Percentiles rank a stretch among this genome's conserved stretches.
Conservation (phyloP, 192 early-diverging fungal genomes). For the Chytriomyces confervae region DNA sequence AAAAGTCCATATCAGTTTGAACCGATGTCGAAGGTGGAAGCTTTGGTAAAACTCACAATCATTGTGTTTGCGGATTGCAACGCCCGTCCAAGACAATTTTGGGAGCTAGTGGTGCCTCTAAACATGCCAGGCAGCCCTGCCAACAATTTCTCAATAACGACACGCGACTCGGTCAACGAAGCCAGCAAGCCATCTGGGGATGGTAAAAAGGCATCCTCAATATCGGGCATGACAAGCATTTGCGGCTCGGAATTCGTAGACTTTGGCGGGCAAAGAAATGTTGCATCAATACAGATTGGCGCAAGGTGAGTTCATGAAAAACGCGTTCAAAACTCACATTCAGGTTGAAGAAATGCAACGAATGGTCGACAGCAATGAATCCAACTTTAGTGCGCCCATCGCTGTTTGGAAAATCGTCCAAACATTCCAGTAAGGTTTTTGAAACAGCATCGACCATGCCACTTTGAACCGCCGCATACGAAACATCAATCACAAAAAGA, state of each 20-base stretch:
- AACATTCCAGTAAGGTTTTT: conserved; percentile 76
- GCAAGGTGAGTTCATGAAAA: conserved; percentile 33
- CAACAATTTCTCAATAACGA: conserved; percentile 74
- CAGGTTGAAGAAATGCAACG: conserved; percentile 92
- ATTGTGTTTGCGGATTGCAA: conserved; percentile 83
- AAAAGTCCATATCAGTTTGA: not conserved
- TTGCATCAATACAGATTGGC: not conserved
- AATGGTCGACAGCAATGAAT: conserved; percentile 87
- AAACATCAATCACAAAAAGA: conserved; percentile 94
- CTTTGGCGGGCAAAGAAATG: conserved; percentile 22
- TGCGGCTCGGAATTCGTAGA: conserved; percentile 77
- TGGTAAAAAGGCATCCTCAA: conserved; percentile 90
- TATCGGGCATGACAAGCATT: conserved; percentile 90
- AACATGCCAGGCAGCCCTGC: conserved; percentile 81
- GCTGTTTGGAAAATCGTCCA: conserved; percentile 85
- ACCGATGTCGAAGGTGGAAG: conserved; percentile 18
- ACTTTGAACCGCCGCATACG: conserved; percentile 84
- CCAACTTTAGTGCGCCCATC: conserved; percentile 89
- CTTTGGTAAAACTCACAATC: conserved; percentile 56
- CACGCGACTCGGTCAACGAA: conserved; percentile 80
- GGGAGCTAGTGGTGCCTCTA: conserved; percentile 75
- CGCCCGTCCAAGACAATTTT: conserved; percentile 85
- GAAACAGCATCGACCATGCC: conserved; percentile 82
- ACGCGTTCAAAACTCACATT: conserved; percentile 45
- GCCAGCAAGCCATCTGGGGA: conserved; percentile 90